Evolutionary conservation across 2,329 filamentous ascomycete species (phyloP).

Genomic region (Apiospora aurea): DNA sequence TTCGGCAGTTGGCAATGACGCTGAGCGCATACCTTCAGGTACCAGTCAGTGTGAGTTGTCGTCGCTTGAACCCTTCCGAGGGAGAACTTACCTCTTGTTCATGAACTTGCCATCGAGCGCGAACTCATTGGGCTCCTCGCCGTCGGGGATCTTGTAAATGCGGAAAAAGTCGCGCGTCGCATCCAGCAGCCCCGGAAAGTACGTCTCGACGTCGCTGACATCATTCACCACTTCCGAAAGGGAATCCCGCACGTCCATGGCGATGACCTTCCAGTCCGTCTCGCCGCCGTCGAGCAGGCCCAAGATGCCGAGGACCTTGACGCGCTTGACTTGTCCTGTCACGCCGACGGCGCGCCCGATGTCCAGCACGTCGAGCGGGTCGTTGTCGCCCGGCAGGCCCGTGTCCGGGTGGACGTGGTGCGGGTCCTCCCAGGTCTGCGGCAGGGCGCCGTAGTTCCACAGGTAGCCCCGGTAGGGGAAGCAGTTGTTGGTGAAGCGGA

Average conservation of each 20-base stretch:
- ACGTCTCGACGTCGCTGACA: conserved; percentile 94
- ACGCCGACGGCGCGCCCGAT: conserved; percentile 95
- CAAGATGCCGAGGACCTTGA: conserved; percentile 98
- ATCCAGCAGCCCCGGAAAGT: conserved; percentile 90
- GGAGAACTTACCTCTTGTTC: conserved; percentile 80
- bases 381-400: conserved; percentile 97
- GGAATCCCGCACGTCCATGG: conserved; percentile 95
- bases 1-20: conserved; percentile 88
- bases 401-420: conserved; percentile 93
- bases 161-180: conserved; percentile 99
- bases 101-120: conserved; percentile 99
- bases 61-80: too few species aligned
- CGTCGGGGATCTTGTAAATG: conserved; percentile 99
- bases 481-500: conserved; percentile 97
- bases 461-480: conserved; percentile 99
- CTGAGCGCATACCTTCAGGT: conserved; percentile 79
- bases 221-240: conserved; percentile 93
- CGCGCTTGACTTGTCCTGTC: conserved; percentile 94
- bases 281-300: conserved; percentile 96
- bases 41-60: conserved; percentile 29
- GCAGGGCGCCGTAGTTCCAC: conserved; percentile 99
- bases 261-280: conserved; percentile 99
- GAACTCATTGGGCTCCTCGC: conserved; percentile 99
- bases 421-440: conserved; percentile 97
- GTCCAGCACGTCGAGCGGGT: conserved; percentile 97